Evolutionary conservation across 371 early-diverging fungal genomes (phyloP).

Genomic region (Haplosporangium sp.): DNA sequence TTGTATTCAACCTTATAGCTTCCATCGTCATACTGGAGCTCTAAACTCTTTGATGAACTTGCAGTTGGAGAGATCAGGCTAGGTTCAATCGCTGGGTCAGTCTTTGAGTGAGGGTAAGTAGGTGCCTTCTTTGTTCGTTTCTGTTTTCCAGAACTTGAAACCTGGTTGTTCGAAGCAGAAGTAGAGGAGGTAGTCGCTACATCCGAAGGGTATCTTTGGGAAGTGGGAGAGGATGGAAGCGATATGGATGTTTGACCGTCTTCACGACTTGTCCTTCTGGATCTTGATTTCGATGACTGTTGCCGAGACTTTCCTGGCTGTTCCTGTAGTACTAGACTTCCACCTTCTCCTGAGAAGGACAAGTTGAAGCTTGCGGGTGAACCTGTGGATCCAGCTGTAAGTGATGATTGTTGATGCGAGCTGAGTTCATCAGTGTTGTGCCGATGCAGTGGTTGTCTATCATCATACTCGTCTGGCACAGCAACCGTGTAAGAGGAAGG

Average conservation of each 20-base stretch:
- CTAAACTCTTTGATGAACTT: neutral
- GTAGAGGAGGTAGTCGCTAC: neutral
- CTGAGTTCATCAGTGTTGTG: neutral
- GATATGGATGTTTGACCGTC: neutral
- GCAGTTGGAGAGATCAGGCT: neutral
- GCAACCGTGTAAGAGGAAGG: slow-evolving; percentile 17
- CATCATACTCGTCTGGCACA: slow-evolving; percentile 44
- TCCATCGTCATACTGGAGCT: slow-evolving; percentile 12
- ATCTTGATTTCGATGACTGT: neutral
- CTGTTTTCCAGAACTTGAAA: neutral
- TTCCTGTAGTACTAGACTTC: neutral
- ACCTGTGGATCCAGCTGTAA: slow-evolving; percentile 6
- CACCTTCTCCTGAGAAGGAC: neutral
- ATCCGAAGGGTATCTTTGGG: neutral
- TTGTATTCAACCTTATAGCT: slow-evolving; percentile 24
- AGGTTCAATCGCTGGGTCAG: neutral
- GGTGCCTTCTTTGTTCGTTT: slow-evolving; percentile 13
- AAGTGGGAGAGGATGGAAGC: neutral
- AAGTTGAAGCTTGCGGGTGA: slow-evolving; percentile 12
- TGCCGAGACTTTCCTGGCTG: neutral
- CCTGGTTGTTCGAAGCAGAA: neutral
- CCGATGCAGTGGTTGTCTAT: slow-evolving; percentile 32
- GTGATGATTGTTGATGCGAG: slow-evolving; percentile 4
- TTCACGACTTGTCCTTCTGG: neutral
- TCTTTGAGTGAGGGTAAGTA: slow-evolving; percentile 9